Base-by-base conservation (phyloP, 2,329 filamentous ascomycete genomes). In the Pseudocercospora macadamiae region DNA sequence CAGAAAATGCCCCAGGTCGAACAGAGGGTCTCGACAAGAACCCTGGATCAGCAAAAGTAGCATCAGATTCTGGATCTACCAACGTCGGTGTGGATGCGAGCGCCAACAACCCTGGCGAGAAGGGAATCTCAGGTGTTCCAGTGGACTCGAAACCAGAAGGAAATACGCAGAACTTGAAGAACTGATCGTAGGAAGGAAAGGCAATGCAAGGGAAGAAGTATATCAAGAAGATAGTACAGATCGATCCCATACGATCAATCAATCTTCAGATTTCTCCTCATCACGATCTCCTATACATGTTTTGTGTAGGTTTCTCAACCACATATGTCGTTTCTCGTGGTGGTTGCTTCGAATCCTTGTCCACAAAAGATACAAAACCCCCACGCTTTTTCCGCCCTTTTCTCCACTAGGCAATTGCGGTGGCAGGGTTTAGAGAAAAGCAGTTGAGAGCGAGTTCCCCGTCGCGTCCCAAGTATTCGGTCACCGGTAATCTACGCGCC, bases 51-150 rank as follows among this genome's bases (percentile, higher is more conserved):
- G 68, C 68, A 16, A 68, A 71, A 23, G 71, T 73, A 4, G 71
- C 71, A 3, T 73, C 70, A 14, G 72, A 74, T 65, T 74, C 71
- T 7, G 68, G 69, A 9, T 64, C 65, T 21, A 70, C 69, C 26
- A 70, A 66, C 47, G 68, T 71, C 3, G 72, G 71, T 10, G 66
- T 73, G 28, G 62, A 68, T 18, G 61, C 63, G 1, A 65, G 66
- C 9, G 62, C 63, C 18, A 73, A 74, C 59, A 66, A 68, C 56
- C 70, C 69, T 0, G 72, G 72, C n/a, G 72, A 73, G 63, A 70
- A 74, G 66, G 71, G 71, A 14, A 71, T 73, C 52, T 64, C 54
- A 23, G 71, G 70, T 19, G 66, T 66, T 49, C 64, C 68, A n/a
- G 68, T 72, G 2, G 63, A 64, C 30, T 56, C 57, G 4, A 51